Evolutionary conservation across 2,329 filamentous ascomycete genomes (phyloP).

Genomic region (Cladorrhinum sp.): DNA sequence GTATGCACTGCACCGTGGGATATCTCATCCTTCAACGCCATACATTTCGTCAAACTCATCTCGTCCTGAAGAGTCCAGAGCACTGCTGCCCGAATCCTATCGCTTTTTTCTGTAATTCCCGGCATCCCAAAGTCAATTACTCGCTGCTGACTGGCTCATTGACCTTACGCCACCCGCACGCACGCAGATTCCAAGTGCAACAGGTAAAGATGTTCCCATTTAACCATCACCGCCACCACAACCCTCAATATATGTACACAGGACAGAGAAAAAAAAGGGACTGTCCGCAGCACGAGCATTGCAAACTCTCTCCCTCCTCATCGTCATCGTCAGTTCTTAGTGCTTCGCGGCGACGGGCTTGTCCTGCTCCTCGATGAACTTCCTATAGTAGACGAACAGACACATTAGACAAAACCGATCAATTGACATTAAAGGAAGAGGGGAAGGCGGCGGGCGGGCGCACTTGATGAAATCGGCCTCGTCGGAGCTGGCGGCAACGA

Average conservation of each 20-base stretch:
- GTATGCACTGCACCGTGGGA: not conserved
- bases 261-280: slow-evolving; percentile 1
- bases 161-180: too few relatives aligned
- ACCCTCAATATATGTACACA: slow-evolving; percentile 31
- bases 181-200: not conserved
- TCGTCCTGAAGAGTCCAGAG: too few relatives aligned
- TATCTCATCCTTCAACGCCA: too few relatives aligned
- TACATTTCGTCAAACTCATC: too few relatives aligned
- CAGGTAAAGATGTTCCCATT: slow-evolving; percentile 22
- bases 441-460: too few relatives aligned
- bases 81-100: too few relatives aligned
- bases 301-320: not conserved
- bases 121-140: too few relatives aligned
- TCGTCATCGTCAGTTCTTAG: slow-evolving; percentile 29
- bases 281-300: slow-evolving; percentile 5
- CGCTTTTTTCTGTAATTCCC: too few relatives aligned
- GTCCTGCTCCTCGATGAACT: slow-evolving; percentile 46
- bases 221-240: slow-evolving; percentile 7
- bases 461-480: slow-evolving; percentile 66
- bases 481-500: slow-evolving; percentile 60
- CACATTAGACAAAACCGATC: slow-evolving; percentile 18
- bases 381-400: slow-evolving; percentile 34
- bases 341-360: slow-evolving; percentile 34
- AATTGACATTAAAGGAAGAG: not conserved
- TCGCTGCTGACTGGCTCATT: too few relatives aligned